Conservation (phyloP, 2,329 filamentous ascomycete species). For the Didymella segeticola region DNA sequence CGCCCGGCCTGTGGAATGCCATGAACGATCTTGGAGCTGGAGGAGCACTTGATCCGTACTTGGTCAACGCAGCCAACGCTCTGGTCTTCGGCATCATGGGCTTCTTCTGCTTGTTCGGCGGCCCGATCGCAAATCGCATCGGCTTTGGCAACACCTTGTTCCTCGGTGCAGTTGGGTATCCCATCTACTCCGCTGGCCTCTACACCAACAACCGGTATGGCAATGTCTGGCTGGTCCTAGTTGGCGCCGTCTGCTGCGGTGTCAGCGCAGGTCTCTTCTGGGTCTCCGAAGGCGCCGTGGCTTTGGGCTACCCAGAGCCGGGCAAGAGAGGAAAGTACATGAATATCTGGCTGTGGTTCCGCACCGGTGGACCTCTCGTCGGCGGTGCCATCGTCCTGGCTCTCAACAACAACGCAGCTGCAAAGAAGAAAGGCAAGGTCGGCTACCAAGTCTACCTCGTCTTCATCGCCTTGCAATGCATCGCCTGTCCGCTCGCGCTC, state of each 20-base stretch:
- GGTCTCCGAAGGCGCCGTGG: constrained; percentile 59
- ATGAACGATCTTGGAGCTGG: constrained; percentile 63
- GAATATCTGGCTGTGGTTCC: constrained; percentile 59
- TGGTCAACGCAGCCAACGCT: constrained; percentile 62
- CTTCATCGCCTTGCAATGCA: constrained; percentile 52
- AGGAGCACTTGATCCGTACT: constrained; percentile 59
- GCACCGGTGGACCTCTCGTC: constrained; percentile 58
- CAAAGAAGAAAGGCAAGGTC: constrained; percentile 44
- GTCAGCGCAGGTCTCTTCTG: constrained; percentile 60
- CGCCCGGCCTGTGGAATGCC: constrained; percentile 62
- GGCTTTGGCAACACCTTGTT: constrained; percentile 56
- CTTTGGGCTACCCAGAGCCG: constrained; percentile 58
- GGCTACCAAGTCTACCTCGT: constrained; percentile 52
- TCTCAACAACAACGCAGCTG: constrained; percentile 48
- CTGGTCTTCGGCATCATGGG: constrained; percentile 58
- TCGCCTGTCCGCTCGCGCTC: constrained; percentile 48
- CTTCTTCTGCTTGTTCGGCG: constrained; percentile 57
- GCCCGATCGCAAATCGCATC: constrained; percentile 58
- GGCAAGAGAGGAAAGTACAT: constrained; percentile 57
- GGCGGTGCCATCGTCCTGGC: constrained; percentile 57
- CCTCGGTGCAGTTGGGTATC: constrained; percentile 57
- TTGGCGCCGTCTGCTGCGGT: constrained; percentile 58
- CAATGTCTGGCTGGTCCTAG: constrained; percentile 59
- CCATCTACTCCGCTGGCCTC: constrained; percentile 52
- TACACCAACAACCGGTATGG: constrained; percentile 60